A percentile compares a stretch with the other conserved stretches of the same genome.
Evolutionary conservation across 2,329 filamentous ascomycete genomes (phyloP).

Genomic region (Dothiorella sarmentorum): DNA sequence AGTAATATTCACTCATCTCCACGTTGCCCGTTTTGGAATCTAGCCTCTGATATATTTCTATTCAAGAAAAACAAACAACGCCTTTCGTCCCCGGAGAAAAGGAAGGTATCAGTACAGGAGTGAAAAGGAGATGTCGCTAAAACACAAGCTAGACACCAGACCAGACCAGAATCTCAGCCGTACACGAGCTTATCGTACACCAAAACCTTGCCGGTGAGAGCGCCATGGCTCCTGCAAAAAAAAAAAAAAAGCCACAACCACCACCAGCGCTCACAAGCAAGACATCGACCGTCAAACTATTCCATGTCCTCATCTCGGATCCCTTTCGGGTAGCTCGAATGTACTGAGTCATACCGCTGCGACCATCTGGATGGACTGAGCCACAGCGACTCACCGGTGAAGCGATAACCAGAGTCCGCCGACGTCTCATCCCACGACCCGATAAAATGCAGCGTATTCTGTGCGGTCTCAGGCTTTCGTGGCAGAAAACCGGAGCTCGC

Average conservation of each 20-base stretch:
- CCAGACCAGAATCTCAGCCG: neutral
- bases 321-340: neutral
- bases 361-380: constrained; percentile 3
- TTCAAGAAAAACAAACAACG: neutral
- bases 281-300: neutral
- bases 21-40: too few species aligned
- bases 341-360: neutral
- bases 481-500: constrained; percentile 11
- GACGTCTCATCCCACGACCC: constrained; percentile 10
- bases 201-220: neutral
- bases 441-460: neutral
- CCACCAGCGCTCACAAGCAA: neutral
- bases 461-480: neutral
- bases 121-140: neutral
- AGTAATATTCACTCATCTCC: too few species aligned
- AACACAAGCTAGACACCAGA: neutral
- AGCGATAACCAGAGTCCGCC: neutral
- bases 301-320: constrained; percentile 13
- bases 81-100: neutral
- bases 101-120: neutral
- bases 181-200: neutral
- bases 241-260: too few species aligned
- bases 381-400: constrained; percentile 1
- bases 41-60: too few species aligned
- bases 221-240: neutral